Conservation (phyloP, 352 stramenopile genomes). For the Pythium graminicola region DNA sequence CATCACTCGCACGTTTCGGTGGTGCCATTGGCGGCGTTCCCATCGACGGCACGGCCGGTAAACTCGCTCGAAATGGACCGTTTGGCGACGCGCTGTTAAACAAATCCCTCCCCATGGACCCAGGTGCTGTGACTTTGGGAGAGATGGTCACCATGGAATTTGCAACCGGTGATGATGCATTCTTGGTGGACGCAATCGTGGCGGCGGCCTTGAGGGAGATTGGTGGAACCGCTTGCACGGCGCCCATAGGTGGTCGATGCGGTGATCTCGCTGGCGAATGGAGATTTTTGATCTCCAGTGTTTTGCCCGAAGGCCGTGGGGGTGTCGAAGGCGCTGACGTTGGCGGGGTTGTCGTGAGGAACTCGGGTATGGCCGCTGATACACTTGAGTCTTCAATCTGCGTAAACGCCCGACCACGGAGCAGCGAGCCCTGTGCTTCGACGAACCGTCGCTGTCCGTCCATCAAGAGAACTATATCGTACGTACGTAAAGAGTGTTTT, state of each 20-base stretch:
- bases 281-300: conserved; percentile 50
- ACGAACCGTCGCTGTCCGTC: background rate
- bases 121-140: background rate
- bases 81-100: conserved; percentile 17
- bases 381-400: conserved; percentile 43
- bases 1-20: conserved; percentile 3
- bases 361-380: conserved; percentile 10
- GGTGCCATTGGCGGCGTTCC: background rate
- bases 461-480: conserved; percentile 1
- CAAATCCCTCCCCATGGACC: conserved; percentile 5
- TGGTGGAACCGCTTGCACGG: background rate
- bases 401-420: conserved; percentile 46
- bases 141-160: background rate
- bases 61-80: background rate
- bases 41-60: background rate
- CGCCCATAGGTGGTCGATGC: background rate
- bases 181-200: conserved; percentile 3
- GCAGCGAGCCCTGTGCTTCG: conserved; percentile 4
- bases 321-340: conserved; percentile 11
- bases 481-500: background rate
- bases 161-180: conserved; percentile 13
- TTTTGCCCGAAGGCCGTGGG: conserved; percentile 30
- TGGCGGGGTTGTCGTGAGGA: conserved; percentile 1
- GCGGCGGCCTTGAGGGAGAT: conserved; percentile 17
- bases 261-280: conserved; percentile 38